Evolutionary conservation across 2,329 filamentous ascomycete genomes (phyloP).

Genomic region (Nothomitra cinnamomea): DNA sequence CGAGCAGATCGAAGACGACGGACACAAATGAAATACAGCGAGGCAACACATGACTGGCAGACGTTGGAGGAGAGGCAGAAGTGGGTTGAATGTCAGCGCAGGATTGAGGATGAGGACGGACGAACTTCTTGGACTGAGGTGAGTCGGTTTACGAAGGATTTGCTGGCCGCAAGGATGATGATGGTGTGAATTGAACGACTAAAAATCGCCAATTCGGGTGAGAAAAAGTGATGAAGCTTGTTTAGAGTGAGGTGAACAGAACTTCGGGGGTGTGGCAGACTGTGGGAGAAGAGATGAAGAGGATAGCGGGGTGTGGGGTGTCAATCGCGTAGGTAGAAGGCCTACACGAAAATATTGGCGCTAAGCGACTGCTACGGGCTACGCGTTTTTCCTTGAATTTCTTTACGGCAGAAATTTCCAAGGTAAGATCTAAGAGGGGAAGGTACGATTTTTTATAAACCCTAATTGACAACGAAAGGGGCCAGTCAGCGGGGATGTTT

Average conservation of each 20-base stretch:
- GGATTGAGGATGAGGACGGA: conserved; percentile 5
- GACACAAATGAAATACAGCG: conserved; percentile 10
- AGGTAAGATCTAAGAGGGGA: neutral
- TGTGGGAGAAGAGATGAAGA: neutral
- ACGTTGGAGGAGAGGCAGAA: conserved; percentile 6
- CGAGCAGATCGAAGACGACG: conserved; percentile 7
- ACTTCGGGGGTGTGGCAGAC: neutral
- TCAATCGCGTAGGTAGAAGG: conserved; percentile 1
- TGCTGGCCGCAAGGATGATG: neutral
- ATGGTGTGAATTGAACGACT: neutral
- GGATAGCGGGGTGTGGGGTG: neutral
- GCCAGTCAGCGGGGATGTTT: neutral
- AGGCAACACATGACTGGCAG: conserved; percentile 13
- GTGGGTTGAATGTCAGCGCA: conserved; percentile 5
- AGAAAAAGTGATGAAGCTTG: neutral
- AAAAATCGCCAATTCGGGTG: neutral
- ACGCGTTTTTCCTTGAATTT: neutral
- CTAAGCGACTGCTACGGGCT: neutral
- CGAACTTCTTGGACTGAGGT: conserved; percentile 5
- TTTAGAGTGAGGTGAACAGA: neutral
- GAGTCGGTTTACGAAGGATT: neutral
- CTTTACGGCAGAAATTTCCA: neutral
- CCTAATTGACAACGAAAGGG: neutral
- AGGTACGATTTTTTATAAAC: neutral
- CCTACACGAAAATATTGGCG: neutral